Evolutionary conservation across 345 rosid genomes (phyloP).

Genomic region (Psidium guajava): DNA sequence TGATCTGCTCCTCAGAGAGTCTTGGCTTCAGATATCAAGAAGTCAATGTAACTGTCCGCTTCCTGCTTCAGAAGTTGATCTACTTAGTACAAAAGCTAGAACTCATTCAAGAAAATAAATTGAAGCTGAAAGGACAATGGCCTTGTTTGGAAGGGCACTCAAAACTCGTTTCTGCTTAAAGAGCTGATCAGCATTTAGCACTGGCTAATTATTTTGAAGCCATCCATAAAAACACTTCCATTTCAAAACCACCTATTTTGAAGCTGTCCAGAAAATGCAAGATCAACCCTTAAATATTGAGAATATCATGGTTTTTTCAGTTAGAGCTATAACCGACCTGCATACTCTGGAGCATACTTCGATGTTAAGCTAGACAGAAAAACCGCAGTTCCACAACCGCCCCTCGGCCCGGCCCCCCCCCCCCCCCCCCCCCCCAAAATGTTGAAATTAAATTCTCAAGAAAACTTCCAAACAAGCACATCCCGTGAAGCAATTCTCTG

Average conservation of each 20-base stretch:
- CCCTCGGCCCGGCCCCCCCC: no score
- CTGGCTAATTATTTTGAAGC: neutral
- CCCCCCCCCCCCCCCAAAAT: neutral
- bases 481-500: conserved; percentile 38
- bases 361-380: neutral
- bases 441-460: neutral
- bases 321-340: neutral
- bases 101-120: neutral
- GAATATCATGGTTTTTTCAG: neutral
- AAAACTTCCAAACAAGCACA: conserved; percentile 8
- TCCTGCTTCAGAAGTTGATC: conserved; percentile 22
- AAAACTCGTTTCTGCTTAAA: neutral
- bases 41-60: conserved; percentile 42
- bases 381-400: neutral
- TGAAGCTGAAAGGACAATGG: neutral
- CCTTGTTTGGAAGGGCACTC: neutral
- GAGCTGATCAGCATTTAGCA: neutral
- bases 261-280: neutral
- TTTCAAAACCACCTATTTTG: neutral
- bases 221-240: neutral
- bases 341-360: neutral
- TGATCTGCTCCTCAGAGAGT: conserved; percentile 47
- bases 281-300: neutral
- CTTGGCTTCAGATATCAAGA: conserved; percentile 48
- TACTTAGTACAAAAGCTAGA: neutral